A percentile compares a stretch with the other conserved stretches of the same genome.
Evolutionary conservation across 148 eudicot genomes (phyloP).

Genomic region (Spergularia bocconei): DNA sequence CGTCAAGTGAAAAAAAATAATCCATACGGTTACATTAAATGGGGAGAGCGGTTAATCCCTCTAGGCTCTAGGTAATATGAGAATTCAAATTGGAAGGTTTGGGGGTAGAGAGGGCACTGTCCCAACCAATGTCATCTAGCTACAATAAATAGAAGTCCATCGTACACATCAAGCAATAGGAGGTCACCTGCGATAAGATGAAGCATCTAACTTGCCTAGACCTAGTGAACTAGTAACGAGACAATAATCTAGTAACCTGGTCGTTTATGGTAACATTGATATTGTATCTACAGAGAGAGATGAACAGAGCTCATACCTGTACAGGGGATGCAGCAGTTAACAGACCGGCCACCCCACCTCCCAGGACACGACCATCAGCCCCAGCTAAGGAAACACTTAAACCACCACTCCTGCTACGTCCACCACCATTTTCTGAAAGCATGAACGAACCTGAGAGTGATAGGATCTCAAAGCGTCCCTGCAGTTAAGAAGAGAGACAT

Average conservation of each 20-base stretch:
- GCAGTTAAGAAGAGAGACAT: slow-evolving; percentile 28
- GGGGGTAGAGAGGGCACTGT: too few species aligned
- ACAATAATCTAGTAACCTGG: background rate
- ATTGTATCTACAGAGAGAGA: background rate
- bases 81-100: too few species aligned
- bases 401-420: slow-evolving; percentile 71
- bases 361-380: slow-evolving; percentile 81
- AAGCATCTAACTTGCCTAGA: background rate
- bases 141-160: background rate
- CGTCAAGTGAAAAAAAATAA: too few species aligned
- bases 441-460: slow-evolving; percentile 84
- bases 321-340: slow-evolving; percentile 82
- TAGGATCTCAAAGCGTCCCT: slow-evolving; percentile 86
- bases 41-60: too few species aligned
- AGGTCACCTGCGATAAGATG: background rate
- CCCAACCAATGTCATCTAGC: too few species aligned
- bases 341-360: slow-evolving; percentile 85
- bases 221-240: background rate
- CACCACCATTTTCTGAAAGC: slow-evolving; percentile 66
- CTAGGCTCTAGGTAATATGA: too few species aligned
- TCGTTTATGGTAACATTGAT: background rate
- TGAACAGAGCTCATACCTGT: slow-evolving; percentile 50
- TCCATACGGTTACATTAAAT: too few species aligned
- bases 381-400: slow-evolving; percentile 75
- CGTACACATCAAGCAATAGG: background rate